These are phyloP conservation scores for Capsicum chinense DNA, from an alignment of 257 asterid genomes.

Conservation along the genomic window DNA sequence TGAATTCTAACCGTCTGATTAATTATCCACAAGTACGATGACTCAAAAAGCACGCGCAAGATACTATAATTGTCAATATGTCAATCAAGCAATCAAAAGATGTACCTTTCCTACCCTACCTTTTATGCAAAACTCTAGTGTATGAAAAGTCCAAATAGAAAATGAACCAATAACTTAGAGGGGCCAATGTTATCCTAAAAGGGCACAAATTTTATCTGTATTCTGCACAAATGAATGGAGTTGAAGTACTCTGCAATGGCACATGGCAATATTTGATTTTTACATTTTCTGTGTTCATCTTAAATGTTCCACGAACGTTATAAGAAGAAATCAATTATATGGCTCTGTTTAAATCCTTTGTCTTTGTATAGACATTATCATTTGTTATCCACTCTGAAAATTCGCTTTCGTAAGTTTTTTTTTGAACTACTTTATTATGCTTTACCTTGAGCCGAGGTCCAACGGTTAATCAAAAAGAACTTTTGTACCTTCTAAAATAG, in stretches of 20 bases:
- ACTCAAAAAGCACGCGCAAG: slow-evolving; percentile 21
- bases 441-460: no score
- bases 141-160: background rate
- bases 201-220: slow-evolving; percentile 20
- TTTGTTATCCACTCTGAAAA: background rate
- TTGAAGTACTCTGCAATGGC: slow-evolving; percentile 21
- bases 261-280: slow-evolving; percentile 7
- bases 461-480: no score
- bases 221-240: slow-evolving; percentile 20
- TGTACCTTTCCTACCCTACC: slow-evolving; percentile 3
- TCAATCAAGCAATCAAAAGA: background rate
- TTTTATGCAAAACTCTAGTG: background rate
- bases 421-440: no score
- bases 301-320: background rate
- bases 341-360: background rate
- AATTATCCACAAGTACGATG: background rate
- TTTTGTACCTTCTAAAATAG: no score
- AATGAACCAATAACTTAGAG: background rate
- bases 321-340: background rate
- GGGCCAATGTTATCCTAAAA: slow-evolving; percentile 21
- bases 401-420: background rate
- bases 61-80: slow-evolving; percentile 15
- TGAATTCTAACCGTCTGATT: background rate
- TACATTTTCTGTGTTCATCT: background rate
- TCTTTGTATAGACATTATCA: slow-evolving; percentile 8